Evolutionary conservation across 2,329 filamentous ascomycete genomes (phyloP).

Genomic region (Elsinoe arachidis): DNA sequence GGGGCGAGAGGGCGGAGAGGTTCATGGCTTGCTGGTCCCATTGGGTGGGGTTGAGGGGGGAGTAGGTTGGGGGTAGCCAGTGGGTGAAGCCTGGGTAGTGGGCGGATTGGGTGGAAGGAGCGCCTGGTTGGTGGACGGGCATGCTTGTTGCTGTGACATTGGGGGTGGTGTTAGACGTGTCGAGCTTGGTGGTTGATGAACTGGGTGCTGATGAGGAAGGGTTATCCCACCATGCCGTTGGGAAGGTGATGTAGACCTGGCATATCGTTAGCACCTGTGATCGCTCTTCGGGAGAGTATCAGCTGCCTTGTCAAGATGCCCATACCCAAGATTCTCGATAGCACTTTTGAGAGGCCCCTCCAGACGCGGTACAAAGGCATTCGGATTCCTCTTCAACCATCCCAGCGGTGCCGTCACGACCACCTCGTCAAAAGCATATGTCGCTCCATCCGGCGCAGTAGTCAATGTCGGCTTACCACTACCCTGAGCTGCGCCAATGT

Average conservation of each 20-base stretch:
- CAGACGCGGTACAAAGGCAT: conserved; percentile 38
- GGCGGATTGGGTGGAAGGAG: conserved; percentile 23
- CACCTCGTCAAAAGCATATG: conserved; percentile 40
- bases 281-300: conserved; percentile 9
- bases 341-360: conserved; percentile 35
- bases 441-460: conserved; percentile 27
- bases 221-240: conserved; percentile 62
- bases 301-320: conserved; percentile 17
- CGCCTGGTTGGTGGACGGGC: conserved; percentile 26
- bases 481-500: conserved; percentile 45
- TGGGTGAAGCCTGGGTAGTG: conserved; percentile 60
- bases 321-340: conserved; percentile 30
- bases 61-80: conserved; percentile 65
- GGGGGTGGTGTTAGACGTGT: conserved; percentile 19
- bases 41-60: conserved; percentile 49
- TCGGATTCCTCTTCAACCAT: conserved; percentile 43
- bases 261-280: conserved; percentile 15
- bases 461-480: conserved; percentile 49
- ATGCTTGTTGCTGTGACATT: conserved; percentile 32
- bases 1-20: conserved; percentile 54
- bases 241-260: conserved; percentile 51
- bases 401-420: conserved; percentile 46
- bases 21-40: conserved; percentile 63
- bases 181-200: conserved; percentile 22
- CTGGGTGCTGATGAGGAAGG: background rate